Percentiles rank a stretch among this genome's conserved stretches.
These are phyloP conservation scores for Chlorociboria aeruginascens DNA, from an alignment of 495 filamentous ascomycete species.

Conservation along the genomic window DNA sequence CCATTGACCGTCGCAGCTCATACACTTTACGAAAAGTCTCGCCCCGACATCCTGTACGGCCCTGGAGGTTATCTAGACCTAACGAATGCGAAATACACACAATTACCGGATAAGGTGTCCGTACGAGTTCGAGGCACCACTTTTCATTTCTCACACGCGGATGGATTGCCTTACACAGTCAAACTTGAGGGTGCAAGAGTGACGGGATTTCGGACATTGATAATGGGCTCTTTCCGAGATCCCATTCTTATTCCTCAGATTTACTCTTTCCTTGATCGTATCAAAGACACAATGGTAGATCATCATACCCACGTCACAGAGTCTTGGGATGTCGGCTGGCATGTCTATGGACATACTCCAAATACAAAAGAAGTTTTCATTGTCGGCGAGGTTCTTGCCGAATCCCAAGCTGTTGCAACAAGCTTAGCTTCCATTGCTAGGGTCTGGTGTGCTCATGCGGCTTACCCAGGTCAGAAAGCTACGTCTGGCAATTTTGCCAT, in stretches of 20 bases:
- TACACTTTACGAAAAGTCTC: constrained; percentile 38
- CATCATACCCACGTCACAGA: constrained; percentile 13
- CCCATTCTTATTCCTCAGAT: constrained; percentile 33
- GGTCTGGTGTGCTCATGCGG: constrained; percentile 27
- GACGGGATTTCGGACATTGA: constrained; percentile 31
- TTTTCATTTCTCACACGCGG: constrained; percentile 21
- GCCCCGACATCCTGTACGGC: constrained; percentile 32
- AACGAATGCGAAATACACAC: constrained; percentile 24
- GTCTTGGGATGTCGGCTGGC: constrained; percentile 26
- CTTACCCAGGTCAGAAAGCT: constrained; percentile 32
- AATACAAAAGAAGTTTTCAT: constrained; percentile 25
- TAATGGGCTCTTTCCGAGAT: constrained; percentile 34
- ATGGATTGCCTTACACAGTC: constrained; percentile 24
- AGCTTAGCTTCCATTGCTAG: constrained; percentile 26
- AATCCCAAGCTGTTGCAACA: constrained; percentile 29
- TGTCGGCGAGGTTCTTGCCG: constrained; percentile 30
- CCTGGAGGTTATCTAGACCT: constrained; percentile 35
- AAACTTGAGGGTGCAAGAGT: constrained; percentile 33
- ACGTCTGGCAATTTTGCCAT: constrained; percentile 35
- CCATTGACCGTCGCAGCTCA: constrained; percentile 35
- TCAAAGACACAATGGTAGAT: constrained; percentile 19
- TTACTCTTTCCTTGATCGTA: constrained; percentile 21
- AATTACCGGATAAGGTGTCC: constrained; percentile 26
- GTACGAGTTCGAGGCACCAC: constrained; percentile 27
- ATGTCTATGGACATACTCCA: constrained; percentile 29